phyloP scores from a whole-genome alignment of 164 flowering plant genomes.

The Magnolia officinalis region DNA sequence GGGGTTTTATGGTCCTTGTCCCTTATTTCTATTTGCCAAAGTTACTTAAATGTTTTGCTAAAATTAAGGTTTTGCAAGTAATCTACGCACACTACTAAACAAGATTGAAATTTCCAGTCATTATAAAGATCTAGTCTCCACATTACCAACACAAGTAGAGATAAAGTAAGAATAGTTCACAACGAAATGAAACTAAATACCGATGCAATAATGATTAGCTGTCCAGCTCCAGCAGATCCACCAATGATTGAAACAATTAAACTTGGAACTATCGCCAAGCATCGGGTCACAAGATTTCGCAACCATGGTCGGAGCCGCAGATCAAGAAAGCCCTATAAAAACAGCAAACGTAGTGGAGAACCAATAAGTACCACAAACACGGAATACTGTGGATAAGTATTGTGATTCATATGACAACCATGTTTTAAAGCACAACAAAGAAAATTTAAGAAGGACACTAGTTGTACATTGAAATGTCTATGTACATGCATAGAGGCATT shows the following conservation, averaged over 20 bases:
- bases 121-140: neutral
- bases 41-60: too few species aligned
- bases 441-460: neutral
- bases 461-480: too few species aligned
- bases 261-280: constrained; percentile 92
- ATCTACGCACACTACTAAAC: too few species aligned
- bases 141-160: neutral
- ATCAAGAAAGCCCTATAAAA: constrained; percentile 77
- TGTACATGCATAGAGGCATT: too few species aligned
- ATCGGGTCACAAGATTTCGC: constrained; percentile 72
- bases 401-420: neutral
- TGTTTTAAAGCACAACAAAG: neutral
- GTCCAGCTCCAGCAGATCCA: constrained; percentile 90
- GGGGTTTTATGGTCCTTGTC: too few species aligned
- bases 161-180: neutral
- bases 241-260: constrained; percentile 81
- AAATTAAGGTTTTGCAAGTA: too few species aligned
- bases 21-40: too few species aligned
- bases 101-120: neutral
- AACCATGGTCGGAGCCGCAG: constrained; percentile 79
- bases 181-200: constrained; percentile 24
- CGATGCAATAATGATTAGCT: constrained; percentile 84
- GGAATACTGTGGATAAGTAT: neutral
- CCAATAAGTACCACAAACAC: neutral
- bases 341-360: neutral